phyloP scores from a whole-genome alignment of 2,329 filamentous ascomycete genomes.

The Trichoderma sp. region DNA sequence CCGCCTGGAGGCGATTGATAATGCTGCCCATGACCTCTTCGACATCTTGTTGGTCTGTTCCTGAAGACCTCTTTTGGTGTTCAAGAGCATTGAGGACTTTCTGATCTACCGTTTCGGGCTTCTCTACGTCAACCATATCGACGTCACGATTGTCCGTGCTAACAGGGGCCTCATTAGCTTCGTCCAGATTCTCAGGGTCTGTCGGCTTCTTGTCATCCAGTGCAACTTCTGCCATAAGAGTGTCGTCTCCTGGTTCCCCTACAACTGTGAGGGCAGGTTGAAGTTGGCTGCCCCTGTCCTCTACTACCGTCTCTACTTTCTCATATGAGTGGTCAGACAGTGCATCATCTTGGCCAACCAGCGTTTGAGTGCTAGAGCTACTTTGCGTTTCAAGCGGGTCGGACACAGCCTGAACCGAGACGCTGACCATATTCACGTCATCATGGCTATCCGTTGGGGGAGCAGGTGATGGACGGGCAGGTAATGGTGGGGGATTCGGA shows the following conservation, averaged over 20 bases:
- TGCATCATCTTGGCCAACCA: slow-evolving; percentile 46
- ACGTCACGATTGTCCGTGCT: slow-evolving; percentile 25
- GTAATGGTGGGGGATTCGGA: slow-evolving; percentile 47
- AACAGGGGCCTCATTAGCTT: neutral
- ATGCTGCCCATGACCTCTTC: slow-evolving; percentile 94
- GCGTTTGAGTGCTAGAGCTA: slow-evolving; percentile 50
- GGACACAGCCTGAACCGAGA: slow-evolving; percentile 32
- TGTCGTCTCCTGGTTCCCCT: slow-evolving; percentile 20
- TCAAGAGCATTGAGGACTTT: slow-evolving; percentile 47
- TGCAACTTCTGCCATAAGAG: slow-evolving; percentile 25
- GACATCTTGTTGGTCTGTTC: slow-evolving; percentile 83
- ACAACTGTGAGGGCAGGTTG: slow-evolving; percentile 1
- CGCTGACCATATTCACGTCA: slow-evolving; percentile 38
- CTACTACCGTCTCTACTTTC: slow-evolving; percentile 29
- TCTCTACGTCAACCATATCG: slow-evolving; percentile 33
- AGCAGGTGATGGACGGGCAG: slow-evolving; percentile 45
- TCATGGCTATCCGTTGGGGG: slow-evolving; percentile 33
- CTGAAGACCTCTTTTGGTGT: slow-evolving; percentile 46
- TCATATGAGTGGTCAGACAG: slow-evolving; percentile 37
- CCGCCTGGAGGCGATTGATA: slow-evolving; percentile 84
- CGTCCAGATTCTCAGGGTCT: neutral
- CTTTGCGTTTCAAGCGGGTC: slow-evolving; percentile 43
- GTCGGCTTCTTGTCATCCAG: neutral
- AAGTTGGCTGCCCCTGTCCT: slow-evolving; percentile 25
- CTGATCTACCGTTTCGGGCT: slow-evolving; percentile 43